Base-by-base conservation (phyloP, 257 asterid genomes). In the Salvia rosmarinus region DNA sequence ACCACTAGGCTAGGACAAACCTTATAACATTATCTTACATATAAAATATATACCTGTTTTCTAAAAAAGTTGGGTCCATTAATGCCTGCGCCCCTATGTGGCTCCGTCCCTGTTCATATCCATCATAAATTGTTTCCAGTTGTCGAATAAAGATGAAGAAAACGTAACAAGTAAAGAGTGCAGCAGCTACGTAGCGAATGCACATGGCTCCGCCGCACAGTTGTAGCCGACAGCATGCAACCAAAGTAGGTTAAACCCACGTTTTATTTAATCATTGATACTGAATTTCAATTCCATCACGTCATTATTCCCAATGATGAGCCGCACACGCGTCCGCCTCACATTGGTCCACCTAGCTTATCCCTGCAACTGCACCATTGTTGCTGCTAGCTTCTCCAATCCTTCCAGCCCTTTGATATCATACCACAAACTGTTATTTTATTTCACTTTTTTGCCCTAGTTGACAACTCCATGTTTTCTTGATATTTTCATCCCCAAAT, bases 281-380 rank as follows among this genome's bases (percentile, higher is more conserved):
- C 9, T 47, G 20, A n/a, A 14, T 14, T 37, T 37, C 70, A 67
- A 56, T 56, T 55, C 46, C 47, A 43, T 21, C 80, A 73, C 78
- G 73, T 67, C 74, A 71, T 58, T 35, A 47, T 23, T 40, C 56
- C 74, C 70, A 71, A 65, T 71, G 75, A 75, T 70, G 65, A 65
- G 44, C 40, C 17, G 1, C 0, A 51, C 75, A 80, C 85, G 75
- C 35, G 85, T 60, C 20, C 42, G 4, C 47, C 34, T 58, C 30
- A n/a, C 49, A 77, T 44, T 68, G 37, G 77, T 19, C 79, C 84
- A 77, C 81, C 4, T 71, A 32, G 28, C 77, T 40, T 57, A 17
- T 64, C 74, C 35, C 6, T 13, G 14, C 43, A 3, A 28, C 17
- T 57, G 60, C 67, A 6, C 61, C 39, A 57, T 37, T 43, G 39